phyloP scores from a whole-genome alignment of 1,284 basidiomycete genomes.

The Omphalotus olearius region DNA sequence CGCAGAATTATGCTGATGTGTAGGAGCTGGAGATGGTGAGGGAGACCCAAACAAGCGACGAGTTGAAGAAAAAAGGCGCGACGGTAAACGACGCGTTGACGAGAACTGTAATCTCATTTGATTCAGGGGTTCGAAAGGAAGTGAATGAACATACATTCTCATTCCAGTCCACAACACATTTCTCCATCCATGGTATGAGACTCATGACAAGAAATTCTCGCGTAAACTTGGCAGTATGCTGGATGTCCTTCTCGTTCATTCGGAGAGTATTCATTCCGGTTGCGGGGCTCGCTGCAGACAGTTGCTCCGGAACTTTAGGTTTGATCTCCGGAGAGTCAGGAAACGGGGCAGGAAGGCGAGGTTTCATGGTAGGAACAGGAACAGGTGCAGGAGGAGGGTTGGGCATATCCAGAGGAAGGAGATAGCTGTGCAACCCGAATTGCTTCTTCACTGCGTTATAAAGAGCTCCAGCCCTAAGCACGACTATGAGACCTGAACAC shows the following conservation, averaged over 20 bases:
- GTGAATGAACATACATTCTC: slow-evolving; percentile 55
- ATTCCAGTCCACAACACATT: slow-evolving; percentile 90
- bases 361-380: slow-evolving; percentile 58
- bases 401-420: slow-evolving; percentile 60
- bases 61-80: slow-evolving; percentile 83
- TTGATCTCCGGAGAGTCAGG: slow-evolving; percentile 25
- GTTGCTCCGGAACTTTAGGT: slow-evolving; percentile 16
- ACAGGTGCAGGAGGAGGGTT: slow-evolving; percentile 58
- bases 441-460: slow-evolving; percentile 83
- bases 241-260: slow-evolving; percentile 76
- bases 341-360: slow-evolving; percentile 56
- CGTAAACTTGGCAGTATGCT: slow-evolving; percentile 76
- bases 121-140: not conserved
- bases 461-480: slow-evolving; percentile 60
- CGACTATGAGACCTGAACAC: slow-evolving; percentile 14
- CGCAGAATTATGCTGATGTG: slow-evolving; percentile 31
- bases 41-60: slow-evolving; percentile 83
- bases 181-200: slow-evolving; percentile 95
- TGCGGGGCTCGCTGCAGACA: slow-evolving; percentile 16
- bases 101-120: slow-evolving; percentile 50
- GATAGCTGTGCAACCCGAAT: slow-evolving; percentile 68
- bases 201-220: slow-evolving; percentile 91
- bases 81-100: slow-evolving; percentile 78
- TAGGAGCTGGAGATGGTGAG: slow-evolving; percentile 40
- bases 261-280: slow-evolving; percentile 40